Evolutionary conservation across 2,329 filamentous ascomycete species (phyloP), one percentile per base, ranked within the genome.

Genomic region (Chaetomium sp.): DNA sequence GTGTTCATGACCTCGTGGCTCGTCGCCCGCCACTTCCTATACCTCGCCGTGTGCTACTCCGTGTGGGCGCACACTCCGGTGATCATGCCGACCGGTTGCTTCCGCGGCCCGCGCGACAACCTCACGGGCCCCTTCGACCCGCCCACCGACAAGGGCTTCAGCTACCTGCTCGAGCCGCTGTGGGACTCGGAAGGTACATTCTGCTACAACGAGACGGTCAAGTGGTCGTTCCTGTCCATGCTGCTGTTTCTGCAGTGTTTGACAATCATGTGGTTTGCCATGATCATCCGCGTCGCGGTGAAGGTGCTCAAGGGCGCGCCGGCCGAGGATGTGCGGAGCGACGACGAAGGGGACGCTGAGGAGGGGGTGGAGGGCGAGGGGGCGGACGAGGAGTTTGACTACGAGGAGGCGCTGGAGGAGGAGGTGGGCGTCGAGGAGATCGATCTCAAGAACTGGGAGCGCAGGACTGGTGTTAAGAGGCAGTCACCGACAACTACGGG

Each of bases 1-100:
- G 69, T 92, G 33, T 96, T 97, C 72, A 87, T 97, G 73, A 66
- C 89, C 12, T 82, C 84, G 52, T 99, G 94, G 94, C 79, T 96
- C 61, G 68, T 88, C 51, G 82, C 87, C 34, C 88, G 94, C 51
- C 94, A 99, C 70, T 74, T 92, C 54, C 75, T 90, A 61, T 97
- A 91, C 74, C 74, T 85, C 54, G 78, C 82, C 65, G 83, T 94
- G 44, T 91, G 87, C 77, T 95, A 87, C 80, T 95, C 89, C 42
- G 82, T 95, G 58, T 89, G 86, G 70, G 76, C 76, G 34, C 80
- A 91, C 62, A 75, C 85, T 1, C 81, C 85, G 12, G 65, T 71
- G 9, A 74, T 79, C 43, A 87, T 91, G 70, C 71, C 79, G 1
- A 78, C 77, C 52, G 88, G 86, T 38, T 95, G 91, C 74, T 96